Evolutionary conservation across 768 basidiomycete species (phyloP), one percentile per base, ranked within the genome.

Genomic region (Mrakia blollopis): DNA sequence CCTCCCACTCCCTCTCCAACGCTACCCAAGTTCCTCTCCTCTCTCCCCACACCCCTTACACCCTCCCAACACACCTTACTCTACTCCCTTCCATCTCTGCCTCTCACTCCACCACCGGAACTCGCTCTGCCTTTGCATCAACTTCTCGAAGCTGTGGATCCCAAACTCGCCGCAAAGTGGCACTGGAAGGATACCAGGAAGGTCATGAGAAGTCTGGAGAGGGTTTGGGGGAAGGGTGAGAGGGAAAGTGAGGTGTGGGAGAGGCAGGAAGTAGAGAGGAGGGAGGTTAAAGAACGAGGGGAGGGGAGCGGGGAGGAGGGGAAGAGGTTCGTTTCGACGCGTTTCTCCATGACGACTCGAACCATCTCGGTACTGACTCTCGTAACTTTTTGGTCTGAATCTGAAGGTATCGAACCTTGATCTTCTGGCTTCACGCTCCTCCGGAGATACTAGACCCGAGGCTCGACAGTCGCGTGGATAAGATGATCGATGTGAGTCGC

Each of bases 181-280:
- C 97, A 99, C 82, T 98, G 96, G 96, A 87, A 87, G 79, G 97
- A 99, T 80, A 90, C 93, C 0, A 87, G 96, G 44, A 99, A 98
- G 83, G 92, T 98, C 9, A 83, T 92, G 16, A 87, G 94, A 52
- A 92, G 88, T 79, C 83, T 99, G 11, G 86, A 87, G 61, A 89
- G 97, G 39, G 89, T 94, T 75, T 90, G 89, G 84, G 89, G 92
- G 75, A 88, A 87, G 0, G 88, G 90, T 7, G 86, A 85, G 67
- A 86, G 84, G 65, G 86, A 91, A 0, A 93, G 91, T 80, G 89
- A 91, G 72, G 87, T 92, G 18, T 86, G 91, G 74, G 81, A 80
- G 25, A 88, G 91, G 78, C 91, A 92, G 81, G 87, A 89, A 63
- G 73, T 77, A 72, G 77, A 76, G 7, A 79, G 74, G 30, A 79